Conservation (phyloP, 1,284 basidiomycete species). For the Apiotrichum akiyoshidainum region DNA sequence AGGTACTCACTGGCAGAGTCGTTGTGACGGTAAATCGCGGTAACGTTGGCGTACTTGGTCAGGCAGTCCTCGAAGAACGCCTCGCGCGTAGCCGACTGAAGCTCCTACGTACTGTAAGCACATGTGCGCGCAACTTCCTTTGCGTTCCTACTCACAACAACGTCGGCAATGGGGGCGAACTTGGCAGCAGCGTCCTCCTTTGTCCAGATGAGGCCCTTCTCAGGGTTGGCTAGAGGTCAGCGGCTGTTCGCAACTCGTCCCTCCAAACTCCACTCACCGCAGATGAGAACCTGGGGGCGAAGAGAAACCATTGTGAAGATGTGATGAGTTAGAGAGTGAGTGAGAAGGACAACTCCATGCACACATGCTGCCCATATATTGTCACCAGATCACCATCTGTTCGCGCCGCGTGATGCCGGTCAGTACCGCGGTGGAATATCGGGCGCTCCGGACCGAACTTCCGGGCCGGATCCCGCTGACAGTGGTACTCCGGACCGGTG, state of each 20-base stretch:
- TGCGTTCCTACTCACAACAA: constrained; percentile 61
- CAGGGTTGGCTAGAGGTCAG: constrained; percentile 31
- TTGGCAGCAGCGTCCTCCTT: constrained; percentile 67
- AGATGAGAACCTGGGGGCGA: constrained; percentile 50
- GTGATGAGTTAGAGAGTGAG: not conserved
- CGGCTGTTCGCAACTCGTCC: not conserved
- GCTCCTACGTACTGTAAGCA: constrained; percentile 52
- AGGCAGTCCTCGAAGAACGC: constrained; percentile 67
- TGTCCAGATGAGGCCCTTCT: constrained; percentile 67
- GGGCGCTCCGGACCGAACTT: no score
- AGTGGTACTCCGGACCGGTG: no score
- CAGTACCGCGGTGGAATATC: no score
- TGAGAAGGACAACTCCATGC: not conserved
- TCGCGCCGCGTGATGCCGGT: no score
- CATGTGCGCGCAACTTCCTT: not conserved
- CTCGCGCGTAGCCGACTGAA: constrained; percentile 64
- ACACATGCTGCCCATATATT: no score
- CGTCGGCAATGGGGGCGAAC: constrained; percentile 65
- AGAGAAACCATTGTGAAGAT: constrained; percentile 6
- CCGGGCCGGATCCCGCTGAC: no score
- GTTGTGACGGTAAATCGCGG: constrained; percentile 71
- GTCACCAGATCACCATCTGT: no score
- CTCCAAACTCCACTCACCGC: constrained; percentile 37
- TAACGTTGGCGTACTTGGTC: constrained; percentile 69
- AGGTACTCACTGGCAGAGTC: constrained; percentile 32